These are phyloP conservation scores for Boletus rufocinnamomeus DNA, from an alignment of 768 basidiomycete species.

Conservation along the genomic window DNA sequence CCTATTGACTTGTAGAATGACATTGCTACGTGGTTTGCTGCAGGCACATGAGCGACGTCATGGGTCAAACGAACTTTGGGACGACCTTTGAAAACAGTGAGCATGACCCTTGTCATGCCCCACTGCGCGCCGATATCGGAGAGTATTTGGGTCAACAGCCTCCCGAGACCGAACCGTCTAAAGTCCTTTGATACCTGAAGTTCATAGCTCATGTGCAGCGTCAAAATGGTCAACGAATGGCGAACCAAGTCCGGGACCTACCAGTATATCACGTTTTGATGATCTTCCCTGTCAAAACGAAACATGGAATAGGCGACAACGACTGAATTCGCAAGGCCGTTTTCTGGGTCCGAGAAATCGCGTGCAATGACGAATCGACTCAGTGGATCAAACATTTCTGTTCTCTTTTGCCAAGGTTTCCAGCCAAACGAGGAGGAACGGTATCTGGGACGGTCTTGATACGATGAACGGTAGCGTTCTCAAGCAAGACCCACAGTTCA, in stretches of 20 bases:
- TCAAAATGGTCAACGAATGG: neutral
- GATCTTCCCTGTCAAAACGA: constrained; percentile 71
- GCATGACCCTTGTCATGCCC: constrained; percentile 67
- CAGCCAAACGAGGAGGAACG: constrained; percentile 63
- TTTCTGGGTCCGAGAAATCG: constrained; percentile 13
- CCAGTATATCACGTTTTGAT: constrained; percentile 70
- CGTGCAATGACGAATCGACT: constrained; percentile 62
- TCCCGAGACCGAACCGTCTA: constrained; percentile 62
- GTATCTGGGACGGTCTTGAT: constrained; percentile 46
- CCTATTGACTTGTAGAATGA: constrained; percentile 57
- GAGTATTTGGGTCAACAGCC: constrained; percentile 50
- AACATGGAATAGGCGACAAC: constrained; percentile 55
- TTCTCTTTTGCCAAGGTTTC: constrained; percentile 54
- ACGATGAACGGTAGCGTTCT: neutral
- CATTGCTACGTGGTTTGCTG: constrained; percentile 49
- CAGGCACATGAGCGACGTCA: constrained; percentile 9
- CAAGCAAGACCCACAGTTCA: constrained; percentile 33
- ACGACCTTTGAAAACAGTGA: constrained; percentile 78
- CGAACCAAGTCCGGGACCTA: constrained; percentile 30
- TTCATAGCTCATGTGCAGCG: constrained; percentile 60
- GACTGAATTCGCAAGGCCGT: constrained; percentile 24
- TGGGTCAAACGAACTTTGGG: neutral
- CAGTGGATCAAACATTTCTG: constrained; percentile 58
- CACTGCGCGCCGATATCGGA: constrained; percentile 50
- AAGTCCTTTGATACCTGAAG: constrained; percentile 55